Evolutionary conservation across 2,329 filamentous ascomycete genomes (phyloP), one percentile per base, ranked within the genome.

Genomic region (Graphiopsis chlorocephala): DNA sequence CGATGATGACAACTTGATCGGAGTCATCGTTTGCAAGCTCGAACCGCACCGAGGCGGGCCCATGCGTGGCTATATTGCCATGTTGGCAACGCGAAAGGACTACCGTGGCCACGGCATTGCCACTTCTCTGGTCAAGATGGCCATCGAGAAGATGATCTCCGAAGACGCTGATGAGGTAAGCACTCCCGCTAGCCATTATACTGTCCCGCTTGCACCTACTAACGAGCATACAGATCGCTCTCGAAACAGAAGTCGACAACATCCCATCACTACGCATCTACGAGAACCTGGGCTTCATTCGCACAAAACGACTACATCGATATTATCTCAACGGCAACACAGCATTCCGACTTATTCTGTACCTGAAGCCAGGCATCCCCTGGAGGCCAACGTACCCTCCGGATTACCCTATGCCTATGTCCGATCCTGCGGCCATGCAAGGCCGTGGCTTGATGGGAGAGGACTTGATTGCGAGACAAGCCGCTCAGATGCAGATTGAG

Each of bases 241-340:
- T 99, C 29, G 95, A 99, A 80, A 99, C 95, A 0, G 95, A 99
- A 79, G 92, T 96, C 77, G 92, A 90, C 17, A 99, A 99, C 75
- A 86, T 88, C 0, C 89, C 93, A 0, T 95, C 93, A 23, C 92
- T 98, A 82, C 90, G 92, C 69, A 81, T 99, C 11, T 99, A 99
- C 78, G 94, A 99, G 77, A 85, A 93, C 0, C 83, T 99, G 8
- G 95, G 95, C 0, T 99, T 99, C 74, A 78, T 98, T 25, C 85
- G 94, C 60, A 96, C 92, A 66, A 99, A 99, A 79, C 91, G 93
- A 66, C 79, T 99, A 61, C 93, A 98, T 78, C 85, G 95, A 50
- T 99, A 99, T 75, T 99, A 99, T 72, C 81, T 99, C 47, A 99
- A 98, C 74, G 95, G 95, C 12, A 99, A 92, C 75, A 96, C 93